Conservation (phyloP, 2,329 filamentous ascomycete species). For the Fusarium sp. region DNA sequence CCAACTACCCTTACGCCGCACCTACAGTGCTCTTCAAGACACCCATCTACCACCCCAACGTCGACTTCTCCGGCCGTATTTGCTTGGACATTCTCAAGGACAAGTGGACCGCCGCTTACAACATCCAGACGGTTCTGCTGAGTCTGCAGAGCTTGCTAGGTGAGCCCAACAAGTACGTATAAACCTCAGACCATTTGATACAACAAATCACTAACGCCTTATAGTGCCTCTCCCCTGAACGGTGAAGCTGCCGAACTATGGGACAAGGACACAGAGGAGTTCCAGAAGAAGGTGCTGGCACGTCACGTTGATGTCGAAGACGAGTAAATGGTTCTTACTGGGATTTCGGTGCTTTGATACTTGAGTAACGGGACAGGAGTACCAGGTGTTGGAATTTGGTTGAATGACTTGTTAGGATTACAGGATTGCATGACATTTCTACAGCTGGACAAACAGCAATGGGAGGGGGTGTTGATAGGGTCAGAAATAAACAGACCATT, state of each 20-base stretch:
- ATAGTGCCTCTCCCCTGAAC: slow-evolving; percentile 90
- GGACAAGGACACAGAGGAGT: slow-evolving; percentile 88
- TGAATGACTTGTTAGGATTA: slow-evolving; percentile 48
- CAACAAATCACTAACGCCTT: slow-evolving; percentile 34
- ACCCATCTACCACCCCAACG: slow-evolving; percentile 98
- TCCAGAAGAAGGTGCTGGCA: slow-evolving; percentile 78
- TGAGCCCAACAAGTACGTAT: slow-evolving; percentile 94
- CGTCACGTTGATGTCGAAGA: slow-evolving; percentile 74
- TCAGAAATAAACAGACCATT: slow-evolving; percentile 43
- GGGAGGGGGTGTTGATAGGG: slow-evolving; percentile 35
- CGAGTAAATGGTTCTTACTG: slow-evolving; percentile 55
- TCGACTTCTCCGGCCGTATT: slow-evolving; percentile 96
- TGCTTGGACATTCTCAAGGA: slow-evolving; percentile 98
- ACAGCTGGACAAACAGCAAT: slow-evolving; percentile 31
- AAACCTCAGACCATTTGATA: neutral
- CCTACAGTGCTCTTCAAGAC: slow-evolving; percentile 97
- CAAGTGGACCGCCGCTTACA: slow-evolving; percentile 98
- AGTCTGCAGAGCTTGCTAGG: slow-evolving; percentile 95
- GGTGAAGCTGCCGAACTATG: slow-evolving; percentile 96
- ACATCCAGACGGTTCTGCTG: slow-evolving; percentile 90
- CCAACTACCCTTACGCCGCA: slow-evolving; percentile 91
- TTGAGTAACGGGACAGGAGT: slow-evolving; percentile 57
- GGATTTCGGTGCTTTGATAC: slow-evolving; percentile 35
- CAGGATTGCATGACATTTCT: slow-evolving; percentile 50
- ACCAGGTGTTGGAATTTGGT: slow-evolving; percentile 48